A percentile compares a stretch with the other conserved stretches of the same genome.
These are phyloP conservation scores for Endoconidiophora laricicola DNA, from an alignment of 2,329 filamentous ascomycete species.

Conservation along the genomic window DNA sequence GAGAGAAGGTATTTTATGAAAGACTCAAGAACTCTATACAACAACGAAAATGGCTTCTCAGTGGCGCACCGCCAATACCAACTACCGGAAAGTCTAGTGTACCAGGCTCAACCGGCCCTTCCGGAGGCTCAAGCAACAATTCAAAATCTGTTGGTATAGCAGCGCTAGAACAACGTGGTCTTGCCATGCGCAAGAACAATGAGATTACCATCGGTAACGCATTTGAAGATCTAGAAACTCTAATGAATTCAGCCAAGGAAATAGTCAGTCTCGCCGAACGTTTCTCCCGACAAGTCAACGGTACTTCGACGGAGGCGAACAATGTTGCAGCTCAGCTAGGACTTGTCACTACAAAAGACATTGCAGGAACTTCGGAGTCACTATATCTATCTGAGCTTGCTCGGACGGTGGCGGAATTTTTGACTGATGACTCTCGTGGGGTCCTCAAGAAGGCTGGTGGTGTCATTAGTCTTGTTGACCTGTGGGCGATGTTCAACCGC, in stretches of 20 bases:
- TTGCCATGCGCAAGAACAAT: slow-evolving; percentile 80
- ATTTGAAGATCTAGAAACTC: slow-evolving; percentile 87
- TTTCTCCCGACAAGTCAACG: slow-evolving; percentile 53
- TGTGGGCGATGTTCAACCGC: slow-evolving; percentile 91
- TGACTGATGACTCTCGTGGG: slow-evolving; percentile 69
- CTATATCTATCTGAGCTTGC: slow-evolving; percentile 81
- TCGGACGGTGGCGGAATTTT: slow-evolving; percentile 70
- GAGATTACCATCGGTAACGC: slow-evolving; percentile 82
- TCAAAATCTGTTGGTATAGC: slow-evolving; percentile 70
- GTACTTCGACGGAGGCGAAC: slow-evolving; percentile 56
- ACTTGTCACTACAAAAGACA: slow-evolving; percentile 87
- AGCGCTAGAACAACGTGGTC: slow-evolving; percentile 69
- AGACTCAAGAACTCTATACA: slow-evolving; percentile 73
- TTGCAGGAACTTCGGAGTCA: slow-evolving; percentile 67
- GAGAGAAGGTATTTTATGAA: slow-evolving; percentile 81
- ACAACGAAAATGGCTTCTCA: slow-evolving; percentile 88
- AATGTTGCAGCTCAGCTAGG: slow-evolving; percentile 49
- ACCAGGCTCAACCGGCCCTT: too few species aligned
- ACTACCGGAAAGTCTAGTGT: slow-evolving; percentile 28
- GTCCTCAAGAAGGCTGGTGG: slow-evolving; percentile 67
- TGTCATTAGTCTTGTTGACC: slow-evolving; percentile 75
- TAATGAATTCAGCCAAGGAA: slow-evolving; percentile 96
- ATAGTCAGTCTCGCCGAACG: slow-evolving; percentile 84
- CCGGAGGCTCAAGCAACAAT: slow-evolving; percentile 7
- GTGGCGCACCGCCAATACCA: slow-evolving; percentile 76